These are phyloP conservation scores for Cercis canadensis DNA, from an alignment of 306 rosid genomes.

Conservation along the genomic window DNA sequence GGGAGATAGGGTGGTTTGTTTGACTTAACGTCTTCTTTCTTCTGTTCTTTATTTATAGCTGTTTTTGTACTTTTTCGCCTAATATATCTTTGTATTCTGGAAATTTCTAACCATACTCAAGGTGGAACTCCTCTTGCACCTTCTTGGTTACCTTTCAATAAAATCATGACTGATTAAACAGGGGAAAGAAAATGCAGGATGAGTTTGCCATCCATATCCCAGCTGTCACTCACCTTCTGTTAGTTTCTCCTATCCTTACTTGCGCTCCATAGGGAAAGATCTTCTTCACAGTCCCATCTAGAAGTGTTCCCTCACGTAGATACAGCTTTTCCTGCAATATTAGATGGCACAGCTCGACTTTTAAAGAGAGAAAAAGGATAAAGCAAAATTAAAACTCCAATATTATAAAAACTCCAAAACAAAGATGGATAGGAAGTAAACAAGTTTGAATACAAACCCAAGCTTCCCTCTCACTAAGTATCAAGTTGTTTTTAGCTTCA, in stretches of 20 bases:
- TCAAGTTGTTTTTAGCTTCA: conserved; percentile 75
- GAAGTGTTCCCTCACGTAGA: conserved; percentile 85
- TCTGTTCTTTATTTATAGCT: too few relatives aligned
- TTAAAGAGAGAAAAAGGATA: conserved; percentile 19
- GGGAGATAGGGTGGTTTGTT: too few relatives aligned
- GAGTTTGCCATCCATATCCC: conserved; percentile 25
- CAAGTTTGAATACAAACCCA: conserved; percentile 71
- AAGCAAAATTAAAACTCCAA: conserved; percentile 6
- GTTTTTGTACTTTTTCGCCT: too few relatives aligned
- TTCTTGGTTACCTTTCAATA: background rate
- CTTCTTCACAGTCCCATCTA: conserved; percentile 83
- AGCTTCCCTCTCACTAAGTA: conserved; percentile 84
- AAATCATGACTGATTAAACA: conserved; percentile 13
- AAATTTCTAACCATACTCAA: background rate
- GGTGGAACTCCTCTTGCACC: conserved; percentile 2
- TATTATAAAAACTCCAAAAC: conserved; percentile 11
- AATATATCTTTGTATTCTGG: too few relatives aligned
- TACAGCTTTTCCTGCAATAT: conserved; percentile 62
- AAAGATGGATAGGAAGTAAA: conserved; percentile 28
- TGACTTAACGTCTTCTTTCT: too few relatives aligned
- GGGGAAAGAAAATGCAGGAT: conserved; percentile 5
- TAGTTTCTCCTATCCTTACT: conserved; percentile 67
- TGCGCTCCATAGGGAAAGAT: conserved; percentile 89
- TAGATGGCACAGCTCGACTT: conserved; percentile 26
- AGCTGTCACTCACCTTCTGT: conserved; percentile 64